phyloP scores from a whole-genome alignment of 371 early-diverging fungal genomes.

The Mortierella sp. region DNA sequence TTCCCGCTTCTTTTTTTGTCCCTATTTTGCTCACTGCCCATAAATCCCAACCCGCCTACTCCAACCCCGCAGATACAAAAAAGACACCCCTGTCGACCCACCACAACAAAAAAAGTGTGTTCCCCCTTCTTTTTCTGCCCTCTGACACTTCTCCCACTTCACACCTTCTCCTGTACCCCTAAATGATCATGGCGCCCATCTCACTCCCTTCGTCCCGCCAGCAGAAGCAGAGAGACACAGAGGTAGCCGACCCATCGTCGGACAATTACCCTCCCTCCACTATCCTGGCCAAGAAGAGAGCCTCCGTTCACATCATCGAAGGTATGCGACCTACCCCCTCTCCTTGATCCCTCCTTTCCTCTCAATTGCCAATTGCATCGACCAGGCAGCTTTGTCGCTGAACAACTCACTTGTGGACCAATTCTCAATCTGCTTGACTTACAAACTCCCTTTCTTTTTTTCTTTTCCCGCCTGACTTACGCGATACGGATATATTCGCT shows the following conservation, averaged over 20 bases:
- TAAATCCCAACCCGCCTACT: not conserved
- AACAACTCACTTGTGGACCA: not conserved
- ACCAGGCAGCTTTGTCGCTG: too few species aligned
- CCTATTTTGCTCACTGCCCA: not conserved
- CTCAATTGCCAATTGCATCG: not conserved
- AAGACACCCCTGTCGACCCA: too few species aligned
- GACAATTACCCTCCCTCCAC: not conserved
- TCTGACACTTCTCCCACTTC: too few species aligned
- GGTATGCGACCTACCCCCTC: conserved; percentile 17
- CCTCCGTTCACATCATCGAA: conserved; percentile 33
- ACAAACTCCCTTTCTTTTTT: not conserved
- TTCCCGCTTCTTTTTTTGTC: not conserved
- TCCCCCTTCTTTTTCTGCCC: too few species aligned
- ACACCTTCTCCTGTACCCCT: not conserved
- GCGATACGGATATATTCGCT: not conserved
- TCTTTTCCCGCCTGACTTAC: not conserved
- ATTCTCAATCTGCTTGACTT: not conserved
- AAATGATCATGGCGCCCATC: conserved; percentile 18
- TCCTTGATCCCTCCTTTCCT: not conserved
- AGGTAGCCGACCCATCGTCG: not conserved
- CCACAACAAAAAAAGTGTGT: too few species aligned
- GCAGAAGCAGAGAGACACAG: not conserved
- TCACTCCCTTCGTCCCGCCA: conserved; percentile 1
- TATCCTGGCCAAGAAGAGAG: conserved; percentile 14
- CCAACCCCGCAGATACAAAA: not conserved